Evolutionary conservation across 1,284 basidiomycete species (phyloP), one percentile per base, ranked within the genome.

Genomic region (Cryptococcus sp.): DNA sequence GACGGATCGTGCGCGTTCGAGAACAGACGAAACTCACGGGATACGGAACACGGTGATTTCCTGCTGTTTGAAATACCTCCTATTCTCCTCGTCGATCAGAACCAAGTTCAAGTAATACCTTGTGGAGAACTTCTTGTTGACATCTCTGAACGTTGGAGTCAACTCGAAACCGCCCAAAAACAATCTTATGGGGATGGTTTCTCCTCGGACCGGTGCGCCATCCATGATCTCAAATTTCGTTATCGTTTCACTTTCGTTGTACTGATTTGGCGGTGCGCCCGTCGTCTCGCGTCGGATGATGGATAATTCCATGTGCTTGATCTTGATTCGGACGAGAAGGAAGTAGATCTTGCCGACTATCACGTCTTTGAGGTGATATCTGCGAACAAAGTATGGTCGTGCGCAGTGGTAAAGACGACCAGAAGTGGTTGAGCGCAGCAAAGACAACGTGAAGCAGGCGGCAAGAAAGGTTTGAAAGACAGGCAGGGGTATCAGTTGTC

Each of bases 201-300:
- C 95, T 50, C 93, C 93, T 80, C 93, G 84, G 19, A 97, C 93
- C 1, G 93, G 93, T 5, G 93, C 91, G 8, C 93, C 93, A 75
- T 96, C 93, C 95, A 98, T 97, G 70, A 99, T 98, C 79, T 98
- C 95, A 73, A 97, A 98, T 79, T 99, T 99, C 26, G 96, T 98
- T 70, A 99, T 99, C 5, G 95, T 99, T 76, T 99, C 95, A 65
- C 89, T 93, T 79, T 99, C 95, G 77, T 98, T 99, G 80, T 99
- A 99, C 79, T 95, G 93, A 74, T 99, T 99, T 10, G 95, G 96
- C 3, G 90, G 89, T 3, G 92, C 84, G 19, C 95, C 95, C 0
- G 96, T 98, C 20, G 95, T 98, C 78, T 99, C 95, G 43, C 95
- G 85, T 26, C 95, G 87, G 65, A 99, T 98, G 74, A 98, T 98